A percentile compares a stretch with the other conserved stretches of the same genome.
These are phyloP conservation scores for Peribolospora baueri DNA, from an alignment of 768 basidiomycete species.

Conservation along the genomic window DNA sequence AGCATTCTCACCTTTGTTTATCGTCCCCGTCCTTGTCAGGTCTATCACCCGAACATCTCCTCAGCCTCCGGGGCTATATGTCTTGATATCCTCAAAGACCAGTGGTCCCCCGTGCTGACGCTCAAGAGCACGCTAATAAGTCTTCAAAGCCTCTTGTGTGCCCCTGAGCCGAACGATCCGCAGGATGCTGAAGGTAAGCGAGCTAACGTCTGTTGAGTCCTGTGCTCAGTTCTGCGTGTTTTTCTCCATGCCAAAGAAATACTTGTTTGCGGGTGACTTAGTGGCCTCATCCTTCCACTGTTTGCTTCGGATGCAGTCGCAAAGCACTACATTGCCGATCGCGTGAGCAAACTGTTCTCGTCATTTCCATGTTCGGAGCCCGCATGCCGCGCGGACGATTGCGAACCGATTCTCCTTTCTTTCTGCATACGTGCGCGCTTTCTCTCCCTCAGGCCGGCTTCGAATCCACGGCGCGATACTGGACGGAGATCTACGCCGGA, in stretches of 20 bases:
- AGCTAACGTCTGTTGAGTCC: no score
- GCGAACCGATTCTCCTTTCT: no score
- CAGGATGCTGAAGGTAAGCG: slow-evolving; percentile 53
- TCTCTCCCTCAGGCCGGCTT: slow-evolving; percentile 28
- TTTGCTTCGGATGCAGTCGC: slow-evolving; percentile 29
- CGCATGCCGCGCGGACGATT: no score
- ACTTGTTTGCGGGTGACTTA: no score
- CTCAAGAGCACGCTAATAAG: slow-evolving; percentile 89
- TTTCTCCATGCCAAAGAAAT: no score
- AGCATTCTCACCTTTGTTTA: no score
- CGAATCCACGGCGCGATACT: slow-evolving; percentile 73
- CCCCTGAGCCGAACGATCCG: slow-evolving; percentile 81
- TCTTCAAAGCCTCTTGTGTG: slow-evolving; percentile 75
- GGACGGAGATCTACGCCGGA: slow-evolving; percentile 71
- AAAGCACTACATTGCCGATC: slow-evolving; percentile 78
- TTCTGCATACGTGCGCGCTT: no score
- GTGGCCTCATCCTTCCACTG: no score
- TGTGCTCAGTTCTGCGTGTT: no score
- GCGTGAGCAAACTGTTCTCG: slow-evolving; percentile 14
- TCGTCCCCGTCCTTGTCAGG: slow-evolving; percentile 11
- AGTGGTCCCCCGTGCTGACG: slow-evolving; percentile 75
- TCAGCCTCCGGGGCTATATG: slow-evolving; percentile 86
- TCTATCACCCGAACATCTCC: slow-evolving; percentile 86
- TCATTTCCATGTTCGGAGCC: no score
- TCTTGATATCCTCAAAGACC: slow-evolving; percentile 33